Evolutionary conservation across 2,329 filamentous ascomycete genomes (phyloP).

Genomic region (Sphaerulina vaccinii): DNA sequence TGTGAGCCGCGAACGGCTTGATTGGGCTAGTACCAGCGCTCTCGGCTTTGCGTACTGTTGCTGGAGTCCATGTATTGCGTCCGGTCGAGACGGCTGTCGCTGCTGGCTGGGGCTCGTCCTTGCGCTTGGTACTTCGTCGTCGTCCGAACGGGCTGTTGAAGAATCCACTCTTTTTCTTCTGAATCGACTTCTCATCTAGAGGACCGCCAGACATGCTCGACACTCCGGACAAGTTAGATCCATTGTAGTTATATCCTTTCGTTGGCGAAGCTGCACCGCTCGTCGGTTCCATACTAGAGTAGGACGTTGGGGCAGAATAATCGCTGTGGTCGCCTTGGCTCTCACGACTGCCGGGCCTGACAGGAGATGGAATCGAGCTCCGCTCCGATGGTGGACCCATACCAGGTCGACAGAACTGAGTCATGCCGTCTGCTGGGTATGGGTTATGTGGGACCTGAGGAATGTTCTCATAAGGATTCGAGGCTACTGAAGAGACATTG

Average conservation of each 20-base stretch:
- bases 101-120: constrained; percentile 53
- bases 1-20: constrained; percentile 35
- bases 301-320: constrained; percentile 82
- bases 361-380: constrained; percentile 66
- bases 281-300: constrained; percentile 78
- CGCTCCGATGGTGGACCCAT: constrained; percentile 68
- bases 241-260: constrained; percentile 55
- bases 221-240: constrained; percentile 33
- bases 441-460: constrained; percentile 81
- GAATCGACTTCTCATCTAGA: constrained; percentile 64
- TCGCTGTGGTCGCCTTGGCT: constrained; percentile 70
- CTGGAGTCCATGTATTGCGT: constrained; percentile 56
- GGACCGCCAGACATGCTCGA: constrained; percentile 38
- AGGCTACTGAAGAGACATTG: constrained; percentile 26
- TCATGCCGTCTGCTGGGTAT: constrained; percentile 94
- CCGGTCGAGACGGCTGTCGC: constrained; percentile 34
- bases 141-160: constrained; percentile 92
- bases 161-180: constrained; percentile 76
- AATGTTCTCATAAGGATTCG: constrained; percentile 51
- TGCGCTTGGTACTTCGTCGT: constrained; percentile 71
- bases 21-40: constrained; percentile 45
- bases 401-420: constrained; percentile 75
- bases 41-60: constrained; percentile 41
- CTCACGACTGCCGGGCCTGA: constrained; percentile 78
- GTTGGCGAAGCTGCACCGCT: constrained; percentile 72